A percentile compares a stretch with the other conserved stretches of the same genome.
Evolutionary conservation across 1,284 basidiomycete species (phyloP).

Genomic region (Cerioporus squamosus): DNA sequence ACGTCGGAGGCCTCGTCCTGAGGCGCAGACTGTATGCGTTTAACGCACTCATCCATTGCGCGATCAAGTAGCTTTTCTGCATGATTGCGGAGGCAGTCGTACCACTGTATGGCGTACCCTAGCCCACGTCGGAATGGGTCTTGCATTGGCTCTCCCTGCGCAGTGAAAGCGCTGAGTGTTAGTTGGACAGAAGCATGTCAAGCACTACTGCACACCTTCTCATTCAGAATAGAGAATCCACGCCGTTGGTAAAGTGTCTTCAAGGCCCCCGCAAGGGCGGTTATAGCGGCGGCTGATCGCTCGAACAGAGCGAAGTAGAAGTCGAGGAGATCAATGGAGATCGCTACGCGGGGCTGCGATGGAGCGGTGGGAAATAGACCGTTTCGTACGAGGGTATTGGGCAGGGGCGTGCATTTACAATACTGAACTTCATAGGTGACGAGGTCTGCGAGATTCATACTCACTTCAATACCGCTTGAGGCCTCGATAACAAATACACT

Average conservation of each 20-base stretch:
- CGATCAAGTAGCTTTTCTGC: conserved; percentile 5
- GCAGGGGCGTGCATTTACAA: conserved; percentile 1
- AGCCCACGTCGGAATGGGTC: conserved; percentile 23
- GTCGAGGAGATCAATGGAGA: conserved; percentile 25
- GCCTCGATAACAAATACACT: not conserved
- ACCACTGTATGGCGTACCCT: conserved; percentile 30
- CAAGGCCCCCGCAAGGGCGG: conserved; percentile 26
- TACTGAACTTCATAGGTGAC: no score
- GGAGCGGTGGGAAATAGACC: conserved; percentile 17
- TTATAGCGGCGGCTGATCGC: conserved; percentile 29
- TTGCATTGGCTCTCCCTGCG: conserved; percentile 14
- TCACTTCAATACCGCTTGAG: not conserved
- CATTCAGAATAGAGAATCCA: conserved; percentile 18
- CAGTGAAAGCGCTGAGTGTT: no score
- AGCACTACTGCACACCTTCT: conserved; percentile 3
- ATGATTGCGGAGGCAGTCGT: conserved; percentile 17
- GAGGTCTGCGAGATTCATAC: not conserved
- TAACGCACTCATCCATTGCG: conserved; percentile 3
- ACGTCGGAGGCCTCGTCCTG: no score
- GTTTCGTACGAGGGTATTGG: conserved; percentile 4
- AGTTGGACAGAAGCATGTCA: no score
- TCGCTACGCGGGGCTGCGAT: conserved; percentile 11
- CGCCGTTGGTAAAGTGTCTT: conserved; percentile 24
- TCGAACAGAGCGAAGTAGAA: conserved; percentile 30
- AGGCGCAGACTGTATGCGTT: not conserved